Percentiles rank a stretch among this genome's conserved stretches.
phyloP scores from a whole-genome alignment of 345 rosid genomes.

The Dipteronia sinensis region DNA sequence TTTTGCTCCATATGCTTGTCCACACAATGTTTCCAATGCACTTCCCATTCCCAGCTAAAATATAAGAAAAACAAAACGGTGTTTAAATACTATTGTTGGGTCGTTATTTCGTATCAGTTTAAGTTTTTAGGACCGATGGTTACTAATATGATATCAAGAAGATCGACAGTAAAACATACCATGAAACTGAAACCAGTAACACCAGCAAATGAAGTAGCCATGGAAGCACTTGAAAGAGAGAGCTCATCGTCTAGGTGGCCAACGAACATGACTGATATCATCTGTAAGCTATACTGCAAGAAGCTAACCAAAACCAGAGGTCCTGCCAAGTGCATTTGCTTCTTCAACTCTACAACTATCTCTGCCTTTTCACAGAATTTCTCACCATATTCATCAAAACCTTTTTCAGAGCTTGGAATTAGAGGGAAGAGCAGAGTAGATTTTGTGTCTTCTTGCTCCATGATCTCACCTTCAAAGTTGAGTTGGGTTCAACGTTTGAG shows the following conservation, averaged over 20 bases:
- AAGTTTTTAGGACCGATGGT: no score
- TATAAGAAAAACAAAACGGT: neutral
- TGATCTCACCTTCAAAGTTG: neutral
- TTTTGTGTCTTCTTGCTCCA: slow-evolving; percentile 18
- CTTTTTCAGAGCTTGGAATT: neutral
- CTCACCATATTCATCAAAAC: neutral
- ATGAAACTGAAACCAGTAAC: slow-evolving; percentile 40
- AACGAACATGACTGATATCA: slow-evolving; percentile 43
- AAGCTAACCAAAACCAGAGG: slow-evolving; percentile 38
- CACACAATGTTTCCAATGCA: slow-evolving; percentile 40
- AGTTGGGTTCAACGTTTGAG: no score
- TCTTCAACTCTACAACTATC: slow-evolving; percentile 31
- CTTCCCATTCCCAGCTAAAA: slow-evolving; percentile 44
- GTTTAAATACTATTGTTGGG: no score
- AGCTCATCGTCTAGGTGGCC: slow-evolving; percentile 37
- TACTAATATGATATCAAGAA: no score
- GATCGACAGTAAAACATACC: slow-evolving; percentile 10
- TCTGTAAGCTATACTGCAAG: slow-evolving; percentile 32
- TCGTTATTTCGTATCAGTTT: no score
- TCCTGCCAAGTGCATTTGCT: slow-evolving; percentile 36
- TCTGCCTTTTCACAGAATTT: slow-evolving; percentile 17
- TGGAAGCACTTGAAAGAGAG: slow-evolving; percentile 42
- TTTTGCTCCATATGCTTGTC: slow-evolving; percentile 40
- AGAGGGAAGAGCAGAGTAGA: slow-evolving; percentile 11
- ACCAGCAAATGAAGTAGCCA: slow-evolving; percentile 49